A percentile compares a stretch with the other conserved stretches of the same genome.
These are phyloP conservation scores for Fusarium devonianum DNA, from an alignment of 2,329 filamentous ascomycete genomes.

Conservation along the genomic window DNA sequence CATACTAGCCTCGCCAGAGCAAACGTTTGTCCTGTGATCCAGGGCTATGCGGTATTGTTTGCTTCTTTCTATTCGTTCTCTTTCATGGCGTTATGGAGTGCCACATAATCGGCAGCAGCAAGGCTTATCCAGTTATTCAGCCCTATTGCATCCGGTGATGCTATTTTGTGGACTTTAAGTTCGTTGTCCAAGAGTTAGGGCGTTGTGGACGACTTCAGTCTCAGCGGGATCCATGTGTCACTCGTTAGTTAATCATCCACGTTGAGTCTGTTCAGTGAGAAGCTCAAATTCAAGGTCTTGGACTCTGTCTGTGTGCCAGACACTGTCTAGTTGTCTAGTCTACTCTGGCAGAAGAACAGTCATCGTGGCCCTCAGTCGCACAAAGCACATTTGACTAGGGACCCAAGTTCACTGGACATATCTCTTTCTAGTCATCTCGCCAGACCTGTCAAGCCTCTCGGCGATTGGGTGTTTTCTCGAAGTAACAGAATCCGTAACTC, in stretches of 20 bases:
- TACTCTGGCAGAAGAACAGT: constrained; percentile 15
- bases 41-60: background rate
- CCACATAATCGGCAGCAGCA: constrained; percentile 7
- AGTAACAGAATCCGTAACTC: constrained; percentile 2
- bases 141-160: constrained; percentile 1
- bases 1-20: no score
- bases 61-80: constrained; percentile 1
- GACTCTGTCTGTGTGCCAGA: constrained; percentile 23
- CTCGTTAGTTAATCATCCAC: background rate
- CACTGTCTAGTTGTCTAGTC: constrained; percentile 22
- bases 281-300: background rate
- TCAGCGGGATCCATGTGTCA: background rate
- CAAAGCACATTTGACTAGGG: background rate
- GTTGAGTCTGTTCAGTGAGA: background rate
- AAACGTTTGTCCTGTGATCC: constrained; percentile 2
- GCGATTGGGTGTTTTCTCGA: no score
- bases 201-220: background rate
- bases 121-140: background rate
- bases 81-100: no score
- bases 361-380: constrained; percentile 6
- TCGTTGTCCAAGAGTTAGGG: no score
- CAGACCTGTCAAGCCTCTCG: no score
- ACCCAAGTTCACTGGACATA: no score
- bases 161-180: no score
- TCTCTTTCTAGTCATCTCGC: no score